Evolutionary conservation across 352 stramenopile genomes (phyloP).

Genomic region (Phytophthora macrochlamydospora): DNA sequence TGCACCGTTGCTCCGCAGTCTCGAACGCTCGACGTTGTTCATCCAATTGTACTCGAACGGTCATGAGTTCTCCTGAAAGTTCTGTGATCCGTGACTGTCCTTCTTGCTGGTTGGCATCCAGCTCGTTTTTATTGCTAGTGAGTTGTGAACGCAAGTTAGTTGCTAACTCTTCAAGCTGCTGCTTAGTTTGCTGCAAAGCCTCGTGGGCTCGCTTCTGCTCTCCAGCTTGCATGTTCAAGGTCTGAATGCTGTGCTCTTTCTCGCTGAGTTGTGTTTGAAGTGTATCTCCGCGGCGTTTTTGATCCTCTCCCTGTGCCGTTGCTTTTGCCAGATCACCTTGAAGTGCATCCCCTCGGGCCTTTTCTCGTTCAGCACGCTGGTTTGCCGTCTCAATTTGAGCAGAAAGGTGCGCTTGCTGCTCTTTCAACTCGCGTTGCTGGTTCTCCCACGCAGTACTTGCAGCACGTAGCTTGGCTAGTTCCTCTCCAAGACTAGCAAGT

Average conservation of each 20-base stretch:
- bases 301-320: constrained; percentile 29
- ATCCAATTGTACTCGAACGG: constrained; percentile 76
- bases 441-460: constrained; percentile 55
- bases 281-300: constrained; percentile 60
- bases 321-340: constrained; percentile 50
- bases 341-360: constrained; percentile 44
- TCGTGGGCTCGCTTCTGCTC: constrained; percentile 65
- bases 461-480: constrained; percentile 63
- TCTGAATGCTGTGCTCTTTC: constrained; percentile 65
- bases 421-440: constrained; percentile 54
- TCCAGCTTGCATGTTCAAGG: constrained; percentile 50
- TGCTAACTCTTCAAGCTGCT: constrained; percentile 69
- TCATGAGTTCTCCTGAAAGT: constrained; percentile 75
- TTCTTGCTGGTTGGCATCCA: constrained; percentile 65
- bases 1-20: constrained; percentile 64
- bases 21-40: constrained; percentile 72
- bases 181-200: constrained; percentile 64
- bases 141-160: constrained; percentile 61
- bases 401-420: constrained; percentile 42
- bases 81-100: constrained; percentile 62
- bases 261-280: constrained; percentile 56
- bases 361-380: constrained; percentile 36
- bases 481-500: constrained; percentile 69
- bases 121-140: constrained; percentile 58
- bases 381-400: constrained; percentile 49